phyloP scores from a whole-genome alignment of 352 stramenopile species.

The Phytophthora tubulina region DNA sequence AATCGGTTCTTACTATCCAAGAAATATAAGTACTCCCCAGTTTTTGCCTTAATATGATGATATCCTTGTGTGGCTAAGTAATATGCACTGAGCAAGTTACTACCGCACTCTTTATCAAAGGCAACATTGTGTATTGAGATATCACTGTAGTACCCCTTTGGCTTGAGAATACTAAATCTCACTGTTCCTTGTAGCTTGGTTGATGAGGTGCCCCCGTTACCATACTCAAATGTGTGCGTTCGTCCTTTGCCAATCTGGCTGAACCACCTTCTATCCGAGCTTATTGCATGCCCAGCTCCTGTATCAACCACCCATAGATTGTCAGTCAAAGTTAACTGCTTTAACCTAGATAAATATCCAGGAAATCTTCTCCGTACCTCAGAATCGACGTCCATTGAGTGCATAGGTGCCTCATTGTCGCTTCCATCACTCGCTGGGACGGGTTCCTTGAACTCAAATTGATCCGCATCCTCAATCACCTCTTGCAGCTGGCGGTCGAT shows the following conservation, averaged over 20 bases:
- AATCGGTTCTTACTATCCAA: constrained; percentile 21
- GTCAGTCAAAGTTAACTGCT: constrained; percentile 8
- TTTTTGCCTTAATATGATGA: constrained; percentile 19
- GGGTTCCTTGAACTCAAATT: background rate
- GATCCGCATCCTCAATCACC: background rate
- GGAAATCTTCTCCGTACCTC: background rate
- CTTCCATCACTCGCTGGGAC: background rate
- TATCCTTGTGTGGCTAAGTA: constrained; percentile 30
- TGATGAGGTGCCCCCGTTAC: background rate
- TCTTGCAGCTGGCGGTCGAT: background rate
- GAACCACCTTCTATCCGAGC: constrained; percentile 20
- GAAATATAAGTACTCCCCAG: constrained; percentile 16
- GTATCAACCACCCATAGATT: constrained; percentile 25
- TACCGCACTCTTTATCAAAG: constrained; percentile 17
- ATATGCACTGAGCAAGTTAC: constrained; percentile 33
- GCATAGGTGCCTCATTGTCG: background rate
- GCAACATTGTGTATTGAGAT: constrained; percentile 28
- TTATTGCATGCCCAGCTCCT: constrained; percentile 28
- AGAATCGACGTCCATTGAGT: background rate
- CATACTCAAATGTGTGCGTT: background rate
- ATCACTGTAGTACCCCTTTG: constrained; percentile 10
- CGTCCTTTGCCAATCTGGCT: background rate
- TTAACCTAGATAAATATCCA: constrained; percentile 12
- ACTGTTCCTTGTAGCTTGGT: constrained; percentile 8
- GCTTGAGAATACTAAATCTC: constrained; percentile 20